Evolutionary conservation across 1,139 yeast species (phyloP), one percentile per base, ranked within the genome.

Genomic region (Candida freyschussii): DNA sequence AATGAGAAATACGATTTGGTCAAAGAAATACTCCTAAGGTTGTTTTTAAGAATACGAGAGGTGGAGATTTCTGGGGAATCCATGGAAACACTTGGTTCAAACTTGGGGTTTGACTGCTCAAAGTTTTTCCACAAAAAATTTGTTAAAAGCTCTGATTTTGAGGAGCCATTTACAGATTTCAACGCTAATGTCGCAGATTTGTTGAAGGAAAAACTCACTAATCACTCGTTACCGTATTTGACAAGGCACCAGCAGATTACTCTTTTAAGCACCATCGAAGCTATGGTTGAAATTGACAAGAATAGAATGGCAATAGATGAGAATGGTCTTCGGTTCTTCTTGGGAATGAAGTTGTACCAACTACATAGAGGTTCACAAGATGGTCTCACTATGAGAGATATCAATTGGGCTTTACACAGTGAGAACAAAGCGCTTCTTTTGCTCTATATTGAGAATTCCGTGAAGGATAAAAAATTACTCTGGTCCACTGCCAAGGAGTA

Each of bases 171-270:
- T 35, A 54, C 59, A 2, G 48, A 44, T 19, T 75, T 80, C 43
- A 67, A 66, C 40, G 53, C 57, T 5, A 58, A 59, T 11, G 67
- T 75, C 14, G 69, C 76, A 3, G 67, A 63, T 3, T 55, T 72
- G 5, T 60, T 89, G 17, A 60, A 67, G 14, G 83, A 79, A 17
- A 74, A 75, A 45, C 61, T 89, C 30, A 75, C 75, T 34, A 76
- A 72, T 39, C 63, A 73, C 2, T 69, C 91, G 0, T 62, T 89
- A 18, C 96, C 96, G 0, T 78, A 80, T 41, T 57, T 89, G 29
- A 86, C 96, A 0, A 74, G 96, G 41, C 96, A 89, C 59, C 96
- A 89, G 53, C 97, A 89, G 53, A 77, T 81, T 17, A 86, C 96
- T 0, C 68, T 89, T 25, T 68, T 80, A 2, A 75, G 84, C 12